phyloP scores from a whole-genome alignment of 306 rosid genomes.

The Medicago ruthenica region DNA sequence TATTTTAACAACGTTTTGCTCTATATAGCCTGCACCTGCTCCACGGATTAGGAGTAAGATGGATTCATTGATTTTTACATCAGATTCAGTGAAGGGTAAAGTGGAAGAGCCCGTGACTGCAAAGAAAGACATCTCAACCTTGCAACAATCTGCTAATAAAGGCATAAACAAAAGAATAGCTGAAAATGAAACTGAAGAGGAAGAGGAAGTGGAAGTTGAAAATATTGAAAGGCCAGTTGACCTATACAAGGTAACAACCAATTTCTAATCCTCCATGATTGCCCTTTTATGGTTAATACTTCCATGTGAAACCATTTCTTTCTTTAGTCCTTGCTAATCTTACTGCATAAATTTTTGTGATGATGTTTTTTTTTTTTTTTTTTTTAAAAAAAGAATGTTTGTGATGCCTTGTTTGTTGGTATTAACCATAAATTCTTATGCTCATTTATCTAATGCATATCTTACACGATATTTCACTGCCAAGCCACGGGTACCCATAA shows the following conservation, averaged over 20 bases:
- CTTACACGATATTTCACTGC: slow-evolving; percentile 32
- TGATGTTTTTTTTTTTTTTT: not conserved
- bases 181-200: slow-evolving; percentile 57
- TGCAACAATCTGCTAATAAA: slow-evolving; percentile 53
- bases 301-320: slow-evolving; percentile 23
- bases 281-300: not conserved
- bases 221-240: slow-evolving; percentile 96
- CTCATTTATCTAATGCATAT: slow-evolving; percentile 31
- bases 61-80: slow-evolving; percentile 81
- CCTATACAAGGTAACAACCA: slow-evolving; percentile 78
- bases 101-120: slow-evolving; percentile 53
- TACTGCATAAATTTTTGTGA: slow-evolving; percentile 8
- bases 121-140: slow-evolving; percentile 44
- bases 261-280: not conserved
- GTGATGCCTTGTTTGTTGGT: not conserved
- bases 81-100: slow-evolving; percentile 73
- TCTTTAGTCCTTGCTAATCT: slow-evolving; percentile 36
- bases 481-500: slow-evolving; percentile 23
- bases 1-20: slow-evolving; percentile 34
- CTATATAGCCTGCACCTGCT: slow-evolving; percentile 88
- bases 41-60: slow-evolving; percentile 89
- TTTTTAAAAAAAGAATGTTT: not conserved
- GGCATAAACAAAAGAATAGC: slow-evolving; percentile 43
- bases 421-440: slow-evolving; percentile 16
- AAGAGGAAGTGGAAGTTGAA: slow-evolving; percentile 73